Evolutionary conservation across 2,329 filamentous ascomycete species (phyloP).

Genomic region (Neocatenulostroma microsporum): DNA sequence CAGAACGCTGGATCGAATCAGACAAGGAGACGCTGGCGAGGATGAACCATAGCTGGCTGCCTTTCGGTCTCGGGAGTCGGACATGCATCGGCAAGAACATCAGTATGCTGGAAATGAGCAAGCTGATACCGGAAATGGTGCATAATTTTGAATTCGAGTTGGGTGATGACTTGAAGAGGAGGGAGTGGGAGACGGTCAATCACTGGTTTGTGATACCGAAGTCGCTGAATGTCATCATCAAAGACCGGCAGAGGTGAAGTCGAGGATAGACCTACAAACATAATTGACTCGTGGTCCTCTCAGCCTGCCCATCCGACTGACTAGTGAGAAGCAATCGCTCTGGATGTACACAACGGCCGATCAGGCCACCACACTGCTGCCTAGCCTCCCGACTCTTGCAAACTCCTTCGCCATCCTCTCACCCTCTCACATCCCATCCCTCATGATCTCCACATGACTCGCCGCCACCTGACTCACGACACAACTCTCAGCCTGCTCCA

Average conservation of each 20-base stretch:
- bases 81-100: conserved; percentile 17
- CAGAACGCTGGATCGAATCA: conserved; percentile 39
- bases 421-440: no score
- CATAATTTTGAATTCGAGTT: conserved; percentile 9
- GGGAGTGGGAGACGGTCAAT: conserved; percentile 6
- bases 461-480: not conserved
- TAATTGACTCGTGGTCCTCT: no score
- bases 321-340: no score
- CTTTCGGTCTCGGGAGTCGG: conserved; percentile 12
- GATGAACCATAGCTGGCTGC: not conserved
- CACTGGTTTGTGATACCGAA: conserved; percentile 13
- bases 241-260: no score
- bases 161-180: not conserved
- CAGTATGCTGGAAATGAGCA: conserved; percentile 13
- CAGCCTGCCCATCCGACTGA: no score
- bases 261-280: no score
- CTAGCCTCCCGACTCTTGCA: no score
- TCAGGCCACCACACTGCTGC: no score
- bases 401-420: no score
- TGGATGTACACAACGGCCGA: no score
- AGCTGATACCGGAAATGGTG: conserved; percentile 11
- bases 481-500: no score
- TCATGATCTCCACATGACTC: conserved; percentile 4
- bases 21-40: not conserved
- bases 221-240: not conserved